phyloP scores from a whole-genome alignment of 768 basidiomycete genomes.

The Amylocystis lapponica region DNA sequence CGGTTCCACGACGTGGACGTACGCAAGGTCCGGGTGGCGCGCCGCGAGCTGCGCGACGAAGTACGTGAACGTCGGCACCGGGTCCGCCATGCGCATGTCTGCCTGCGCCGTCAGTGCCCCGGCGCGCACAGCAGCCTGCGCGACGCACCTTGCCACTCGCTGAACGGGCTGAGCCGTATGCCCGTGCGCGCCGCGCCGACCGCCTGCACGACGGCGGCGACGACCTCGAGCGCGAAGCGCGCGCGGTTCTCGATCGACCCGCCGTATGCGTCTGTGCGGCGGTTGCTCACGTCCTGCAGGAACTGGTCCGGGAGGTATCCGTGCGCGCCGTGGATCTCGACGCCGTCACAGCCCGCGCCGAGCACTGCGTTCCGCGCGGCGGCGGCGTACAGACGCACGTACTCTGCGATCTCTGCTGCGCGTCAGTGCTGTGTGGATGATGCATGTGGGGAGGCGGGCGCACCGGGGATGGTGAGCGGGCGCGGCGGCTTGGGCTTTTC shows the following conservation, averaged over 20 bases:
- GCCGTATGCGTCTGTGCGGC: constrained; percentile 41
- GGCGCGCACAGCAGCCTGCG: constrained; percentile 22
- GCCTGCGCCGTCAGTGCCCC: constrained; percentile 6
- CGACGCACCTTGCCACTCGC: constrained; percentile 23
- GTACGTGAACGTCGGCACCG: constrained; percentile 48
- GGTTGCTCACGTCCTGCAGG: constrained; percentile 30
- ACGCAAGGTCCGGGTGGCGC: constrained; percentile 35
- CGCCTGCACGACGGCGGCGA: constrained; percentile 32
- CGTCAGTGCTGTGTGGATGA: no score
- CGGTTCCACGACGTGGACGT: constrained; percentile 32
- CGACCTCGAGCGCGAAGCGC: constrained; percentile 39
- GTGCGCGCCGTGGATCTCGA: constrained; percentile 19
- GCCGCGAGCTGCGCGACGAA: constrained; percentile 36
- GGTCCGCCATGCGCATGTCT: constrained; percentile 48
- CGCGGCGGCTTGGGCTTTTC: constrained; percentile 7
- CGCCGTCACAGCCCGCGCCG: constrained; percentile 19
- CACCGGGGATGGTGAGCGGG: constrained; percentile 13
- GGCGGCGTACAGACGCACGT: constrained; percentile 24
- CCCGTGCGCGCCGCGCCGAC: constrained; percentile 37
- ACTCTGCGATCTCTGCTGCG: constrained; percentile 31
- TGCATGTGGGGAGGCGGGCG: neutral
- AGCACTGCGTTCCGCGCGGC: constrained; percentile 24
- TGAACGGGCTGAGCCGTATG: constrained; percentile 34
- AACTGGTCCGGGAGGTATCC: constrained; percentile 36
- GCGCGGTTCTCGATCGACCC: constrained; percentile 40